These are phyloP conservation scores for Kockovaella imperatae DNA, from an alignment of 768 basidiomycete species.

Conservation along the genomic window DNA sequence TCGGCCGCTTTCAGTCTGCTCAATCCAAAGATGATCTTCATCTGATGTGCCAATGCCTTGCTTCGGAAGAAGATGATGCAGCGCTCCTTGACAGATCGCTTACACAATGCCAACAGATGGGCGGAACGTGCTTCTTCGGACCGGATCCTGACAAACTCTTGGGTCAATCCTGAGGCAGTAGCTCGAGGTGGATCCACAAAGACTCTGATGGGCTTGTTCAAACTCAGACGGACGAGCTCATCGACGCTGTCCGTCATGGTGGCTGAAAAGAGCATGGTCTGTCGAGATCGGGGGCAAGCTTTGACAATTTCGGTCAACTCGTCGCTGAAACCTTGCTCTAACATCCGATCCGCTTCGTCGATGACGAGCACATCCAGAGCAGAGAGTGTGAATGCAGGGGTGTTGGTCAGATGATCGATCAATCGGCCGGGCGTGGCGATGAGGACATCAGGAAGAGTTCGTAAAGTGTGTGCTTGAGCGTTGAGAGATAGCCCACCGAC, in stretches of 20 bases:
- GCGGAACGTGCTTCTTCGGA: slow-evolving; percentile 48
- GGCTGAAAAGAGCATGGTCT: slow-evolving; percentile 98
- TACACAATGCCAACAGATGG: slow-evolving; percentile 61
- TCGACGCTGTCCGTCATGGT: slow-evolving; percentile 98
- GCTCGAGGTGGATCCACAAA: slow-evolving; percentile 91
- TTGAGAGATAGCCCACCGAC: slow-evolving; percentile 93
- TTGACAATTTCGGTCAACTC: slow-evolving; percentile 90
- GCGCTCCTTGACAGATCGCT: slow-evolving; percentile 70
- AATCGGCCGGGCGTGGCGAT: slow-evolving; percentile 96
- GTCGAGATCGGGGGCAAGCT: slow-evolving; percentile 68
- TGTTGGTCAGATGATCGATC: slow-evolving; percentile 95
- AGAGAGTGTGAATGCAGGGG: slow-evolving; percentile 84
- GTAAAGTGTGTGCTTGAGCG: slow-evolving; percentile 75
- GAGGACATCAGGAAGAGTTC: slow-evolving; percentile 81
- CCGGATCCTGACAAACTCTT: slow-evolving; percentile 90
- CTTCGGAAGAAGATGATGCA: slow-evolving; percentile 92
- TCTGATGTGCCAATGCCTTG: slow-evolving; percentile 95
- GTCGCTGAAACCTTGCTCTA: slow-evolving; percentile 78
- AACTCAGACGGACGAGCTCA: slow-evolving; percentile 80
- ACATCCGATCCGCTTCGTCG: slow-evolving; percentile 97
- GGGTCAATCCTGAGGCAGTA: slow-evolving; percentile 74
- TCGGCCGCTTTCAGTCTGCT: slow-evolving; percentile 71
- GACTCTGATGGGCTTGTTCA: slow-evolving; percentile 84
- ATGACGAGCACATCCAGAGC: slow-evolving; percentile 86
- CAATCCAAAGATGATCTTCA: slow-evolving; percentile 84